Evolutionary conservation across 768 basidiomycete species (phyloP).

Genomic region (Russula earlei): DNA sequence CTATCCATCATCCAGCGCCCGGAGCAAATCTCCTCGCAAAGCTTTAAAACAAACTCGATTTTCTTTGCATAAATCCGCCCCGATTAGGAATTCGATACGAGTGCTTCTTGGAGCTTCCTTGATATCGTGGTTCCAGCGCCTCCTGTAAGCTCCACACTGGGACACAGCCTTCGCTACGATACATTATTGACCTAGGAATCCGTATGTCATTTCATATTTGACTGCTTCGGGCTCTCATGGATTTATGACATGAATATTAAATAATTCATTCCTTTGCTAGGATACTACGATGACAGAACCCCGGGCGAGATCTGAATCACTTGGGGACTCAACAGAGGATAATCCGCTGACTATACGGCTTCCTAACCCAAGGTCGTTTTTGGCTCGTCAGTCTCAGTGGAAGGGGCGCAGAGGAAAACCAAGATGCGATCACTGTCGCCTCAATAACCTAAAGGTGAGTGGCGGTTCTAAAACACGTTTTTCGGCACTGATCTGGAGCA

Average conservation of each 20-base stretch:
- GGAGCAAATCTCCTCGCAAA: constrained; percentile 3
- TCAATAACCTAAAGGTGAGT: constrained; percentile 63
- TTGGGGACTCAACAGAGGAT: constrained; percentile 28
- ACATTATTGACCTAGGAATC: background rate
- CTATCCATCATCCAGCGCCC: constrained; percentile 12
- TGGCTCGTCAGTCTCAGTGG: constrained; percentile 65
- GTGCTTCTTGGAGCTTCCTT: background rate
- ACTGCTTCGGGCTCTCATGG: background rate
- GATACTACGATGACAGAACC: constrained; percentile 14
- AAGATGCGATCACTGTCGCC: constrained; percentile 62
- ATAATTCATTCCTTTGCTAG: constrained; percentile 1
- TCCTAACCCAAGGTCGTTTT: constrained; percentile 56
- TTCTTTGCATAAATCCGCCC: background rate
- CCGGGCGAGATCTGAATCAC: constrained; percentile 26
- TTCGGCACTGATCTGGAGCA: constrained; percentile 24
- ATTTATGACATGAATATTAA: background rate
- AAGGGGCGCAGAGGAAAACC: constrained; percentile 68
- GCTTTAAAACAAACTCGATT: background rate
- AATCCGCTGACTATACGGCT: constrained; percentile 50
- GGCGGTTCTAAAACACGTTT: constrained; percentile 3
- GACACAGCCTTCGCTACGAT: constrained; percentile 1
- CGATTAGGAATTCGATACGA: constrained; percentile 13
- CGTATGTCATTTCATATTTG: background rate
- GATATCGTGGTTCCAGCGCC: constrained; percentile 4
- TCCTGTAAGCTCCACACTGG: constrained; percentile 4